Evolutionary conservation across 176 grass and related monocot species (phyloP).

Genomic region (Pharus latifolius): DNA sequence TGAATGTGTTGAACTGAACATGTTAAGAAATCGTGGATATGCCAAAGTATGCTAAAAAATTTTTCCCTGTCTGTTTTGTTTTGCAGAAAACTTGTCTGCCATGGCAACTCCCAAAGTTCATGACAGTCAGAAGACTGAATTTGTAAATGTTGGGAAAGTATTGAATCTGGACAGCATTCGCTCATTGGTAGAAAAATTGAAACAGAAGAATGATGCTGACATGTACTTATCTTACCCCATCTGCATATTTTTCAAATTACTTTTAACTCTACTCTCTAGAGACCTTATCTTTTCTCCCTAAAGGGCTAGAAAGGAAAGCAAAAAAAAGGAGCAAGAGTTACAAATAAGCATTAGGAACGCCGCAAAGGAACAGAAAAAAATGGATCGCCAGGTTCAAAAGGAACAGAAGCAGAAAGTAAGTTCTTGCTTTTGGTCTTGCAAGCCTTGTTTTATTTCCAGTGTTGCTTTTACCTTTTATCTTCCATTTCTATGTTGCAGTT

Average conservation of each 20-base stretch:
- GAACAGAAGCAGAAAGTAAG: constrained; percentile 44
- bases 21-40: not conserved
- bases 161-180: constrained; percentile 37
- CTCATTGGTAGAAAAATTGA: constrained; percentile 38
- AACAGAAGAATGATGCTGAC: constrained; percentile 28
- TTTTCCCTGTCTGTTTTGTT: not conserved
- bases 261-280: not conserved
- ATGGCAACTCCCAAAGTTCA: not conserved
- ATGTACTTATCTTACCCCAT: constrained; percentile 26
- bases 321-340: constrained; percentile 35
- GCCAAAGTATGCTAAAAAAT: not conserved
- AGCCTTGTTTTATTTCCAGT: not conserved
- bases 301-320: constrained; percentile 39
- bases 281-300: not conserved
- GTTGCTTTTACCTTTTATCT: not conserved
- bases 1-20: not conserved
- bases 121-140: constrained; percentile 4
- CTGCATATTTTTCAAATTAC: not conserved
- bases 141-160: constrained; percentile 22
- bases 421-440: not conserved
- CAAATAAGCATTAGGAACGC: constrained; percentile 38
- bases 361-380: constrained; percentile 45
- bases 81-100: constrained; percentile 21
- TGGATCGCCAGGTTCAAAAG: constrained; percentile 33
- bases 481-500: not conserved